These are phyloP conservation scores for Waitea zeae DNA, from an alignment of 1,284 basidiomycete species.

Conservation along the genomic window DNA sequence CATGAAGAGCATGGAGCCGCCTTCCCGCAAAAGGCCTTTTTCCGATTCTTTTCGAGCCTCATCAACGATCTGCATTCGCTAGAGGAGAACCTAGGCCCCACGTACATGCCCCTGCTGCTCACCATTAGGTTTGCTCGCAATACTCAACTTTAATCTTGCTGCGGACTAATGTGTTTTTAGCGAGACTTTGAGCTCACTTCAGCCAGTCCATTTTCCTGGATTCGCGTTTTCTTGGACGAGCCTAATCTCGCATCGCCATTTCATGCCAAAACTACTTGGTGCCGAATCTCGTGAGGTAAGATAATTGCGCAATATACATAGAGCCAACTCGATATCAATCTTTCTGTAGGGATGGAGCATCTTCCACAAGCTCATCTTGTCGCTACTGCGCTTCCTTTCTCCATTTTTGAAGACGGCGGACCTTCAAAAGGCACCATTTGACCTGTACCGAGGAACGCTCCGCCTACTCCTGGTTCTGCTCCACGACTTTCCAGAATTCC, in stretches of 20 bases:
- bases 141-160: constrained; percentile 7
- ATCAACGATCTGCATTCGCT: constrained; percentile 82
- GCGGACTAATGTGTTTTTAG: too few relatives aligned
- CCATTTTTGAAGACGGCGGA: constrained; percentile 81
- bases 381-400: constrained; percentile 85
- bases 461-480: constrained; percentile 87
- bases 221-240: constrained; percentile 99
- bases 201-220: constrained; percentile 93
- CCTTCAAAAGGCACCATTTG: constrained; percentile 69
- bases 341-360: constrained; percentile 70
- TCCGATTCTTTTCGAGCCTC: constrained; percentile 95
- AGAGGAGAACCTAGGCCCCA: constrained; percentile 68
- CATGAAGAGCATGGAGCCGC: constrained; percentile 85
- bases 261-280: constrained; percentile 90
- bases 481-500: constrained; percentile 98
- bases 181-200: constrained; percentile 91
- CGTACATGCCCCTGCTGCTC: constrained; percentile 81
- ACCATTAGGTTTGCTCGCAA: constrained; percentile 47
- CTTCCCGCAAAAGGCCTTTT: constrained; percentile 98
- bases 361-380: constrained; percentile 88
- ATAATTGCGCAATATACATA: constrained; percentile 3
- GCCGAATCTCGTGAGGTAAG: constrained; percentile 69
- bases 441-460: constrained; percentile 86
- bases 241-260: constrained; percentile 87
- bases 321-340: constrained; percentile 1